A percentile compares a stretch with the other conserved stretches of the same genome.
Conservation (phyloP, 176 grass and related monocot species). For the Oryza longistaminata region DNA sequence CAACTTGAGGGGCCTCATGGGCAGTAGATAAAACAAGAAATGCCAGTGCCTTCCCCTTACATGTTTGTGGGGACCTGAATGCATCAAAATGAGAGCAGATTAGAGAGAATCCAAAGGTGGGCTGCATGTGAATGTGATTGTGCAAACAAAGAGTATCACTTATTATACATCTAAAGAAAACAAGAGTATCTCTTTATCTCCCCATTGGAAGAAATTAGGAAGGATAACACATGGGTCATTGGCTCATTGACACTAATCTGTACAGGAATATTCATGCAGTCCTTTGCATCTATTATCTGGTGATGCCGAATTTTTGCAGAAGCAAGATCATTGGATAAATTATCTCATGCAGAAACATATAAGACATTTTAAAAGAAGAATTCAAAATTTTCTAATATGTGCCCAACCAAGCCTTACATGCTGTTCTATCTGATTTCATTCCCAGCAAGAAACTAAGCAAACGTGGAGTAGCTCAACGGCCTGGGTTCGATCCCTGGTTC, state of each 20-base stretch:
- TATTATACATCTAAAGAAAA: conserved; percentile 3
- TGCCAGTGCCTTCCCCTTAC: neutral
- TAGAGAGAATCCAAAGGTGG: conserved; percentile 54
- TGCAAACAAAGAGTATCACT: conserved; percentile 48
- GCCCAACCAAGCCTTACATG: neutral
- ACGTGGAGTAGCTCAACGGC: too few relatives aligned
- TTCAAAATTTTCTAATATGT: neutral
- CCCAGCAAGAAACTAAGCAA: neutral
- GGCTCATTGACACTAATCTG: conserved; percentile 13
- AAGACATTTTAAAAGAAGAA: neutral
- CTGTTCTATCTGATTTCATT: neutral
- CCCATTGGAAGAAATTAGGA: conserved; percentile 22
- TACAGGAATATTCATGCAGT: conserved; percentile 12
- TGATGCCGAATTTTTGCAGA: neutral
- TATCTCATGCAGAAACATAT: neutral
- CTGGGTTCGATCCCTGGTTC: too few relatives aligned
- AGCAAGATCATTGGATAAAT: neutral
- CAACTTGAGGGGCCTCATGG: conserved; percentile 30
- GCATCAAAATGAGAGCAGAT: conserved; percentile 47
- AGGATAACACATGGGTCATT: conserved; percentile 26
- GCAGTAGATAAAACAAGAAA: conserved; percentile 52
- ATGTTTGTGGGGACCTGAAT: conserved; percentile 43
- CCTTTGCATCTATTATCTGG: neutral
- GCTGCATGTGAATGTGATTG: conserved; percentile 46
- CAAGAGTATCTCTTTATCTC: conserved; percentile 39